Conservation (phyloP, 1,284 basidiomycete species). For the Gomphus bonarii region DNA sequence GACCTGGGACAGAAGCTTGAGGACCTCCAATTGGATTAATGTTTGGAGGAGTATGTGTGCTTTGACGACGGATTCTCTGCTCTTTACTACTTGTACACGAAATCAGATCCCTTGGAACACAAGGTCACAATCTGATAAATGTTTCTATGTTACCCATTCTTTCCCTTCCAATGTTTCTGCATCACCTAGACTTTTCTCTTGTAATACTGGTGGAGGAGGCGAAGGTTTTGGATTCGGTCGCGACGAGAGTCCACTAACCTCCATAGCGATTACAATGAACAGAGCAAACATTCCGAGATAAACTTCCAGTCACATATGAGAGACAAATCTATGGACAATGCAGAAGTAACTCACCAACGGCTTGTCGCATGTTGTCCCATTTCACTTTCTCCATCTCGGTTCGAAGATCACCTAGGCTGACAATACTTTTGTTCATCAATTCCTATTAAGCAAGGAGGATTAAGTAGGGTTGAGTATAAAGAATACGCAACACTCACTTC, state of each 20-base stretch:
- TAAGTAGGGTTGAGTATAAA: not conserved
- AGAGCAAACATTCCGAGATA: constrained; percentile 55
- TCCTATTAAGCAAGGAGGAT: constrained; percentile 38
- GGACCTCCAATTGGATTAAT: not conserved
- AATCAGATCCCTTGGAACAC: not conserved
- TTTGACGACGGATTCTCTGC: not conserved
- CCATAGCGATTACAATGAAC: constrained; percentile 58
- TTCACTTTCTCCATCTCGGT: constrained; percentile 83
- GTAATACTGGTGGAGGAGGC: constrained; percentile 11
- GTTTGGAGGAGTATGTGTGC: not conserved
- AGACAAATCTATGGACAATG: not conserved
- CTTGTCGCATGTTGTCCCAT: constrained; percentile 85
- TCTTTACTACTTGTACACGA: constrained; percentile 5
- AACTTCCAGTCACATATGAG: constrained; percentile 20
- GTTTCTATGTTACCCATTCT: constrained; percentile 4
- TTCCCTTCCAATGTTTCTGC: not conserved
- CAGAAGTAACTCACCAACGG: constrained; percentile 53
- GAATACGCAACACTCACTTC: constrained; percentile 49
- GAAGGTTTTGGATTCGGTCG: constrained; percentile 23
- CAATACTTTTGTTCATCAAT: constrained; percentile 78
- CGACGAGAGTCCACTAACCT: constrained; percentile 31
- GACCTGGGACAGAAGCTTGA: not conserved
- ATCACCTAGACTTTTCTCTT: not conserved
- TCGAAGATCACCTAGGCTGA: constrained; percentile 76
- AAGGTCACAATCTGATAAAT: not conserved